phyloP scores from a whole-genome alignment of 2,329 filamentous ascomycete genomes.

The Orbilia brochopaga region DNA sequence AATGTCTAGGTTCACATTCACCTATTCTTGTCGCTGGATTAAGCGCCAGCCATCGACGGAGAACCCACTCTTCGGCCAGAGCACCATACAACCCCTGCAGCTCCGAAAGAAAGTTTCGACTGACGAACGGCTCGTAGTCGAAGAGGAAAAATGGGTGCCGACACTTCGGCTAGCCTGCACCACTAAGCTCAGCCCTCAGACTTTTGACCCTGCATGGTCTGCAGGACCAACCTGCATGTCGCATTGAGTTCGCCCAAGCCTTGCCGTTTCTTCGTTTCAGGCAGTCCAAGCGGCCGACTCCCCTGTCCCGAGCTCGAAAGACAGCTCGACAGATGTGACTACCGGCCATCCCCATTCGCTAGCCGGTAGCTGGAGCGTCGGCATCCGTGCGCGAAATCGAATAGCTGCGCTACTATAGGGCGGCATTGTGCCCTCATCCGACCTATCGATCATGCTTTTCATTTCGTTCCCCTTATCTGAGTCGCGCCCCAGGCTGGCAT shows the following conservation, averaged over 20 bases:
- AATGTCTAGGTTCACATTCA: neutral
- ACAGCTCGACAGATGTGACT: neutral
- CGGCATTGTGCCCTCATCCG: neutral
- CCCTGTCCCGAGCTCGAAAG: neutral
- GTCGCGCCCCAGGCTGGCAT: neutral
- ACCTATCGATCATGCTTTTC: neutral
- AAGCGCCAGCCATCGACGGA: neutral
- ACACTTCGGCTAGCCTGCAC: slow-evolving; percentile 37
- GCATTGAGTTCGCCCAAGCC: slow-evolving; percentile 40
- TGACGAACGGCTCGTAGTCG: neutral
- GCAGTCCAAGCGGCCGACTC: slow-evolving; percentile 14
- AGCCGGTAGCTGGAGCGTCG: neutral
- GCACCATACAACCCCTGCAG: neutral
- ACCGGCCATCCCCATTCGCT: slow-evolving; percentile 6
- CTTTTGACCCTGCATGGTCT: slow-evolving; percentile 25
- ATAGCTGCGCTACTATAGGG: neutral
- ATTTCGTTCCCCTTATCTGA: neutral
- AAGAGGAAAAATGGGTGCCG: neutral
- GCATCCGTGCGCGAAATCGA: neutral
- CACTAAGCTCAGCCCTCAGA: slow-evolving; percentile 10
- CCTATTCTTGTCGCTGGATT: neutral
- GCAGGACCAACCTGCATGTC: slow-evolving; percentile 6
- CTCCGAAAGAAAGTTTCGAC: neutral
- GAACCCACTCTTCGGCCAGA: neutral
- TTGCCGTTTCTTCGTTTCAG: slow-evolving; percentile 44